Evolutionary conservation across 2,329 filamentous ascomycete genomes (phyloP), one percentile per base, ranked within the genome.

Genomic region (Graphiopsis chlorocephala): DNA sequence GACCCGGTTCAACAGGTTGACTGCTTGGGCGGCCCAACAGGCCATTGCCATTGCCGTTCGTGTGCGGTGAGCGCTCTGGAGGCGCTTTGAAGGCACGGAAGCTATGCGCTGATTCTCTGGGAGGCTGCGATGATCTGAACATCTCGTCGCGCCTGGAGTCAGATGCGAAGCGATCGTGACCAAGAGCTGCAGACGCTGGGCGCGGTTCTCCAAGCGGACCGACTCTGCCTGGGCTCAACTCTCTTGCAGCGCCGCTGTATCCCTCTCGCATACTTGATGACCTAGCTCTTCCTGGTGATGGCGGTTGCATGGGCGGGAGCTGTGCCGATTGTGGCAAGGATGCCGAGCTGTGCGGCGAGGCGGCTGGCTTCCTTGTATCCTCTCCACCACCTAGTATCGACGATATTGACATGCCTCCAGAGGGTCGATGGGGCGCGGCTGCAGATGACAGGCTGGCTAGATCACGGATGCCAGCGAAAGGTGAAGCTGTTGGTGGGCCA

Each of bases 361-460:
- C 68, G 33, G 68, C 66, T 29, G 68, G 65, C 45, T 68, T 71
- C 17, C 68, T 69, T 14, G 38, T 52, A 12, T 74, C 74, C 23
- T 74, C 72, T 28, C 67, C 65, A 77, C 88, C 88, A 77, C 88
- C 88, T 66, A 91, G 83, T 77, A 91, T 85, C 52, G 88, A 88
- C n/a, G 87, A 89, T 76, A 91, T 90, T 55, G 88, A 90, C 88
- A 91, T 90, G 77, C 86, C 88, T 61, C 84, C 84, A 14, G 56
- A 61, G 15, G 85, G 84, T 65, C 87, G 82, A 74, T 85, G 81
- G 64, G 80, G 76, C 17, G 60, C 60, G 15, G 59, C 25, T n/a
- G 64, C 45, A 25, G 83, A 79, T 25, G 78, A 79, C 50, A 84
- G 72, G 20, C 80, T 78, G 57, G 85, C 82, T 56, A 85, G 79